Base-by-base conservation (phyloP, 2,329 filamentous ascomycete species). In the Botrytis elliptica region DNA sequence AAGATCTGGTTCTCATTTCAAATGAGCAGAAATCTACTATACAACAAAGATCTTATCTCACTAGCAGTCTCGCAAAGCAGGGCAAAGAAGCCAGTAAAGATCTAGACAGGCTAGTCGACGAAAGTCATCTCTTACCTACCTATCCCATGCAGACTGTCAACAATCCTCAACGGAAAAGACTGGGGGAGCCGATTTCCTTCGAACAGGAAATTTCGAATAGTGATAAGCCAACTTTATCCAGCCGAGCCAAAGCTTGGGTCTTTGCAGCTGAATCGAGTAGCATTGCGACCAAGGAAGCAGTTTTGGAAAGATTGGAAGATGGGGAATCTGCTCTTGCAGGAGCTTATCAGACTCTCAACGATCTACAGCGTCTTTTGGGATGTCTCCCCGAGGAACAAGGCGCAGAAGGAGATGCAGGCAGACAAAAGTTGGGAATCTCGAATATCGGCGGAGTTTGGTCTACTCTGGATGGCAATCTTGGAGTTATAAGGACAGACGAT, bases 181-280 rank as follows among this genome's bases (percentile, higher is more conserved):
- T 74, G 10, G 82, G 81, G 59, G 77, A 80, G 25, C 81, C 83
- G 36, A 81, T 82, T n/a, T 84, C 84, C 60, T 83, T 87, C 69
- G 83, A 82, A n/a, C 83, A 85, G n/a, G 84, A 83, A 52, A 77
- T 85, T 40, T 81, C 80, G 10, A 77, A 78, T n/a, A 78, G 82
- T 8, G 83, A 84, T 69, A 81, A 81, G 36, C 80, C 83, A 25
- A 83, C 84, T 62, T 80, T 85, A 5, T 82, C 84, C 33, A 81
- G 79, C 46, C 84, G 84, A 62, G 83, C 89, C 67, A 85, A 85
- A 75, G 86, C 86, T 16, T 92, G 90, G 89, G 85, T 89, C 14
- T 85, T 85, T 77, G 88, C 90, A 1, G 86, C 88, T 1, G 87
- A 91, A 73, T 85, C 88, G 4, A 88, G 89, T 76, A 90, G 89